Conservation (phyloP, 352 stramenopile genomes). For the Phytophthora tubulina region DNA sequence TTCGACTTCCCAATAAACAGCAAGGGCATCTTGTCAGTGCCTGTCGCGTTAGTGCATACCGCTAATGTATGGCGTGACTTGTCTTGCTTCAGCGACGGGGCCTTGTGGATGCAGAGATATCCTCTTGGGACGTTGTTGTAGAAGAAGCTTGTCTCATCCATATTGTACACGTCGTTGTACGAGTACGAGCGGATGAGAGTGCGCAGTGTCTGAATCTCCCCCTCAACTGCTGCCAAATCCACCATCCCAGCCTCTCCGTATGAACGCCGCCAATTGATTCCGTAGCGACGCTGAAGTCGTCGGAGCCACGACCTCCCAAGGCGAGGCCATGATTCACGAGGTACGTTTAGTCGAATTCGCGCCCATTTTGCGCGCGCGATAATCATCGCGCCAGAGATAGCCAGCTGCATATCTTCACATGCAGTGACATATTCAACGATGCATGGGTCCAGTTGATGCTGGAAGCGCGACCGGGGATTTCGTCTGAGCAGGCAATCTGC, state of each 20-base stretch:
- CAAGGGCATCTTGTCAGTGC: not conserved
- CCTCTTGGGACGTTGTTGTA: conserved; percentile 4
- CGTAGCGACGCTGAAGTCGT: not conserved
- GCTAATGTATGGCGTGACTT: not conserved
- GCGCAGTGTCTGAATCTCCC: not conserved
- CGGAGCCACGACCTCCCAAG: conserved; percentile 4
- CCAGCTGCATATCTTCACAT: too few relatives aligned
- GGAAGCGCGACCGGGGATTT: too few relatives aligned
- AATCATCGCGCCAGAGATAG: not conserved
- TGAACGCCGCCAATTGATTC: not conserved
- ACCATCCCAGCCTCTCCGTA: conserved; percentile 2
- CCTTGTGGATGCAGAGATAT: not conserved
- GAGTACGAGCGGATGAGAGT: not conserved
- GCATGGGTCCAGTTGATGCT: too few relatives aligned
- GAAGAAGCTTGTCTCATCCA: not conserved
- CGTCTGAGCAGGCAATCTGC: too few relatives aligned
- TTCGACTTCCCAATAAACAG: not conserved
- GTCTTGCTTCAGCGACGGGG: not conserved
- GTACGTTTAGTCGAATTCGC: not conserved
- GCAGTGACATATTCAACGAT: too few relatives aligned
- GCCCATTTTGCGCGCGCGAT: not conserved
- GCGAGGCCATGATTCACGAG: not conserved
- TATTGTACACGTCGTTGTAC: not conserved
- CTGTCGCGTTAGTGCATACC: not conserved
- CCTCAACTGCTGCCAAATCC: not conserved